Conservation (phyloP, 306 rosid genomes). For the Rosa rugosa region DNA sequence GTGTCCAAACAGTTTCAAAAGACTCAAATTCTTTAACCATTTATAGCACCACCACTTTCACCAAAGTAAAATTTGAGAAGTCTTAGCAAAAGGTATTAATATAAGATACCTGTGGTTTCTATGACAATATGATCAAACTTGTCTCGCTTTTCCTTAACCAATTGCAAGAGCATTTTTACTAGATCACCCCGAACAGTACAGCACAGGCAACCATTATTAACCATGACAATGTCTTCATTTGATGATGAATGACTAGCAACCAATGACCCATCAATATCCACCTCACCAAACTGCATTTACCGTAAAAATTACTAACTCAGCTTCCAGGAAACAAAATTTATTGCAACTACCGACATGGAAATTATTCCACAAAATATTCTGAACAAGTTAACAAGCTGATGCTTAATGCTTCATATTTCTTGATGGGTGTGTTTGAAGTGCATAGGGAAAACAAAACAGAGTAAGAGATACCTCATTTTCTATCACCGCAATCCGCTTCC, state of each 20-base stretch:
- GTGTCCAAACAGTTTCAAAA: background rate
- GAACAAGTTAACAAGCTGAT: too few relatives aligned
- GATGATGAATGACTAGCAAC: slow-evolving; percentile 84
- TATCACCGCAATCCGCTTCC: slow-evolving; percentile 86
- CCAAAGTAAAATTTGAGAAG: background rate
- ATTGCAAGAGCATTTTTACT: slow-evolving; percentile 80
- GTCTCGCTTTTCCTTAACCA: slow-evolving; percentile 67
- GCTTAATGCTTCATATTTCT: background rate
- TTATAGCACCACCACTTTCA: background rate
- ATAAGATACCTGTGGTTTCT: slow-evolving; percentile 77
- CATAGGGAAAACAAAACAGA: background rate
- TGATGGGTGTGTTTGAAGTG: background rate
- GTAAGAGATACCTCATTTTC: slow-evolving; percentile 76
- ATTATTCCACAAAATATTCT: background rate
- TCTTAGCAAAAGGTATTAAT: background rate
- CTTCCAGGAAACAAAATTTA: background rate
- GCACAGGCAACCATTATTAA: slow-evolving; percentile 90
- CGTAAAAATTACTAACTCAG: background rate
- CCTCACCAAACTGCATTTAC: slow-evolving; percentile 89
- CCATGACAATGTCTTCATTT: slow-evolving; percentile 80
- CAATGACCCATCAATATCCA: slow-evolving; percentile 91
- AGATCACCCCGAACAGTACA: slow-evolving; percentile 94
- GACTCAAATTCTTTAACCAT: background rate
- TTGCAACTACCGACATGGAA: too few relatives aligned
- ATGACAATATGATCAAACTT: slow-evolving; percentile 86